Evolutionary conservation across 169 alveolate species (phyloP), one percentile per base, ranked within the genome.

Genomic region (Plasmodium adleri): DNA sequence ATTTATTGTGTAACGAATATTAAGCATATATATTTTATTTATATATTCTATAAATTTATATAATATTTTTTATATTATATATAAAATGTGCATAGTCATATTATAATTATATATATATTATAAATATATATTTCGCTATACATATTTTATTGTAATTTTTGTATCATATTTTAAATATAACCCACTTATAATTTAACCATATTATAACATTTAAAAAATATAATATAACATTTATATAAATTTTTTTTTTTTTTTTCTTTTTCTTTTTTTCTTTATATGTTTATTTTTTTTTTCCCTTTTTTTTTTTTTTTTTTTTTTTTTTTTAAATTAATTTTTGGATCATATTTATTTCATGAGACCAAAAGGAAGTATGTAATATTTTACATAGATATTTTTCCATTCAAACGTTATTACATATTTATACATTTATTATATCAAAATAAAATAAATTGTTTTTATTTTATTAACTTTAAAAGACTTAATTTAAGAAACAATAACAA

Each of bases 281-380:
- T 47, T 47, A 7, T 47, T 50, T 12, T 7, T 47, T 47, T 47
- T 47, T 7, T 47, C 5, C 9, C 5, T 47, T 50, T 2, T 50
- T 64, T 64, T 24, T 2, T 64, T 26, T 66, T 66, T 28, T 12
- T 66, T 66, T 28, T 66, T 66, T 66, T 66, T 39, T 50, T 17
- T 72, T 72, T 72, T 72, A 20, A 72, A 72, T 72, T 54, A 54
- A 54, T 54, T 54, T 54, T 54, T 54, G 63, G 63, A 54, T 54
- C 28, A 10, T 54, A 54, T 10, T 54, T 54, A 54, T 12, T 54
- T 54, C 22, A 32, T 32, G 43, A 3, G 63, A 22, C 26, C 8
- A 54, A 54, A 54, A 12, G 63, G 7, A 32, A 32, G 43, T 32
- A 32, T 32, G 43, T 32, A 32, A 32, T 32, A 32, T 32, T 32